phyloP scores from a whole-genome alignment of 371 early-diverging fungal genomes.

The Mucor mucedo region DNA sequence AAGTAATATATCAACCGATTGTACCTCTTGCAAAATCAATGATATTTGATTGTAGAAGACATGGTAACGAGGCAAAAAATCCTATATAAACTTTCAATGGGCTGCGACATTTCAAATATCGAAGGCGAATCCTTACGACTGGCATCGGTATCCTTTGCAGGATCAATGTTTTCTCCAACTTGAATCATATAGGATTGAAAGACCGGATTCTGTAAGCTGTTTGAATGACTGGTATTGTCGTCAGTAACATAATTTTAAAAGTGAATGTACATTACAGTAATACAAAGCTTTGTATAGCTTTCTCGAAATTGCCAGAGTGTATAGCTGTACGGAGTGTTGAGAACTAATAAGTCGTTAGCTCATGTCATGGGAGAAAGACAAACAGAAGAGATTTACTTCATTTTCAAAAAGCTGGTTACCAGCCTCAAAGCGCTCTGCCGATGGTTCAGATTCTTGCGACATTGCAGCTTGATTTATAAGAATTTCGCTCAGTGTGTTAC shows the following conservation, averaged over 20 bases:
- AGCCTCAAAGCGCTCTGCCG: constrained; percentile 1
- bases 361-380: not conserved
- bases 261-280: constrained; percentile 23
- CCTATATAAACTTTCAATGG: constrained; percentile 20
- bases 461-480: constrained; percentile 3
- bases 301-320: constrained; percentile 26
- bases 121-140: constrained; percentile 31
- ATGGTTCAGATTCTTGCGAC: constrained; percentile 16
- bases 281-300: constrained; percentile 33
- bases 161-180: constrained; percentile 44
- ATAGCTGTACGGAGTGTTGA: constrained; percentile 10
- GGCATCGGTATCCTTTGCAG: constrained; percentile 43
- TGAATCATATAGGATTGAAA: constrained; percentile 45
- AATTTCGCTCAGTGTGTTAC: not conserved
- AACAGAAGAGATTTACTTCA: constrained; percentile 8
- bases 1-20: not conserved
- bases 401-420: constrained; percentile 14
- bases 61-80: constrained; percentile 50
- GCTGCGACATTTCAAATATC: not conserved
- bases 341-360: constrained; percentile 9
- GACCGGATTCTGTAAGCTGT: constrained; percentile 32
- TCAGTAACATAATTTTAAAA: not conserved
- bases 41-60: constrained; percentile 47
- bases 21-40: constrained; percentile 49
- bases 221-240: constrained; percentile 38